Conservation (phyloP, 2,329 filamentous ascomycete species). For the Shiraia bambusicola region DNA sequence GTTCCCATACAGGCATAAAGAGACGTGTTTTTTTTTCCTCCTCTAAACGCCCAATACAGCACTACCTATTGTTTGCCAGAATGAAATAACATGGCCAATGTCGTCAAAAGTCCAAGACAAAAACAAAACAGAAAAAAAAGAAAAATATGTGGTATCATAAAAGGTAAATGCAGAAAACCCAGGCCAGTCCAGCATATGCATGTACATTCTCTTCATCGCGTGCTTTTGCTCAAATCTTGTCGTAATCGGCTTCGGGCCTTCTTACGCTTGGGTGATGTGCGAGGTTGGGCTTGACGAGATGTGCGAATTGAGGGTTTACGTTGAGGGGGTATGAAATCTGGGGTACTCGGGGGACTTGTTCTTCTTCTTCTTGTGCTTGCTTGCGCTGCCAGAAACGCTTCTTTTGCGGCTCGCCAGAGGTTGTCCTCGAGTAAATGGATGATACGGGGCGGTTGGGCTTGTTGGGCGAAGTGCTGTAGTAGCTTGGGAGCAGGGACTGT, state of each 20-base stretch:
- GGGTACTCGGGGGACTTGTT: constrained; percentile 49
- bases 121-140: constrained; percentile 5
- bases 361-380: constrained; percentile 38
- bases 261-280: constrained; percentile 55
- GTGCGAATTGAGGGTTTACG: constrained; percentile 55
- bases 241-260: constrained; percentile 31
- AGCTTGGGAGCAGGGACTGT: constrained; percentile 49
- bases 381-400: constrained; percentile 37
- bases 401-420: constrained; percentile 29
- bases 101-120: constrained; percentile 9
- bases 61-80: not conserved
- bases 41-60: no score
- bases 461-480: constrained; percentile 45
- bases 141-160: constrained; percentile 40
- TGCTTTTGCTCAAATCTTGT: constrained; percentile 27
- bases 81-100: constrained; percentile 7
- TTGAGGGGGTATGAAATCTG: constrained; percentile 61
- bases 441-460: constrained; percentile 34
- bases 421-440: constrained; percentile 39
- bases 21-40: no score
- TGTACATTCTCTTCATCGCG: not conserved
- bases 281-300: constrained; percentile 57
- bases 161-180: constrained; percentile 8
- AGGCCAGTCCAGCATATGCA: not conserved
- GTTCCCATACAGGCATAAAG: not conserved